Evolutionary conservation across 495 filamentous ascomycete species (phyloP), one percentile per base, ranked within the genome.

Genomic region (Penicillium cosmopolitanum): DNA sequence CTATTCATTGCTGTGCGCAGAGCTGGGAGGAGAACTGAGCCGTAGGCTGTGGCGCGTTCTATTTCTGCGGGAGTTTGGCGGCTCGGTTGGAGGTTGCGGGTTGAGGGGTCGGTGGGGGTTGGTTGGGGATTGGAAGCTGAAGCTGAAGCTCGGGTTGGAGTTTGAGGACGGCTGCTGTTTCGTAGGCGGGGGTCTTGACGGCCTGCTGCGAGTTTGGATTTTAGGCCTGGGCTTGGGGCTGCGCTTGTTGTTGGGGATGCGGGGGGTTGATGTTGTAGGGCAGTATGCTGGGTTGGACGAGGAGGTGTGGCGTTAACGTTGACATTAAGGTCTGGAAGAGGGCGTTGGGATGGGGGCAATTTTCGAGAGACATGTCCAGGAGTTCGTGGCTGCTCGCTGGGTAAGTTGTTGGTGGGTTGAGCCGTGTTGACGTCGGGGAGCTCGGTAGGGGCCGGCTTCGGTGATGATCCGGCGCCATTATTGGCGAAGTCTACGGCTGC

Each of bases 1-100:
- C 95, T 87, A 61, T 88, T 85, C 36, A 98, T 85, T 5, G 95
- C 93, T 56, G 92, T 89, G 70, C 93, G 88, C 6, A 98, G 84
- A 6, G 95, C 96, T 2, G 95, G 95, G 51, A 97, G 82, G 53
- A 98, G 88, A 46, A 98, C 92, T 57, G 90, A 59, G 11, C 66
- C 63, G 44, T 59, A 66, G 15, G 68, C 68, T 1, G 66, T 69
- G 11, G 47, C 42, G 1, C 51, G 51, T 8, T 66, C 65, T 7
- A 57, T 50, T 13, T 66, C 65, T 5, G 44, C 33, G 1, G 50
- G 54, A 10, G 60, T 25, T 64, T 52, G 28, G 11, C 53, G 46
- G 10, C 12, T 5, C 4, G 11, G 10, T 35, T 57, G 34, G 0
- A 31, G 31, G 58, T 47, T 7, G 34, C 54, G 53, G 28, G 21